phyloP scores from a whole-genome alignment of 2,329 filamentous ascomycete species.

The Xylaria sp. region DNA sequence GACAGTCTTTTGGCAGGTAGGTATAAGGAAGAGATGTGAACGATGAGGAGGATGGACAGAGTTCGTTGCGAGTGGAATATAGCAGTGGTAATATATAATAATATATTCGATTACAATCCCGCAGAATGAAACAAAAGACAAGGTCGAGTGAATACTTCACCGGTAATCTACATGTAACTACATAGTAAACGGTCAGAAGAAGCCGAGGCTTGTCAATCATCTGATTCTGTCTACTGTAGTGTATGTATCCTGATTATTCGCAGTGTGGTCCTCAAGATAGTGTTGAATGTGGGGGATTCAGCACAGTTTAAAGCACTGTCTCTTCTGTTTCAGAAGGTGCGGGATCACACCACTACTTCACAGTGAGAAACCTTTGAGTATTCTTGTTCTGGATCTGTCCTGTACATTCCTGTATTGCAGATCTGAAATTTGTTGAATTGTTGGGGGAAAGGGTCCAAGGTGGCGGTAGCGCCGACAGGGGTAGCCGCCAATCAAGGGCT shows the following conservation, averaged over 20 bases:
- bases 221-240: not conserved
- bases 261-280: not conserved
- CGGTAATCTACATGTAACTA: no score
- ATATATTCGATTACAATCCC: not conserved
- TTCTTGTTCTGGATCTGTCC: conserved; percentile 7
- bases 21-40: not conserved
- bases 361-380: not conserved
- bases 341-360: not conserved
- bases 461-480: conserved; percentile 40
- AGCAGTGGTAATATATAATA: no score
- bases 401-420: conserved; percentile 31
- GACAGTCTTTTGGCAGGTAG: no score
- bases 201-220: conserved; percentile 23
- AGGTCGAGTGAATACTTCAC: not conserved
- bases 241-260: not conserved
- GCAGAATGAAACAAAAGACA: not conserved
- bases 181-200: conserved; percentile 7
- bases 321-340: not conserved
- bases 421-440: conserved; percentile 51
- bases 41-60: not conserved
- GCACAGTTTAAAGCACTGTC: conserved; percentile 14
- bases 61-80: not conserved
- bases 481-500: conserved; percentile 38
- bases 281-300: conserved; percentile 13
- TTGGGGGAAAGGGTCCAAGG: conserved; percentile 45